A percentile compares a stretch with the other conserved stretches of the same genome.
These are phyloP conservation scores for Leccinum variicolor DNA, from an alignment of 768 basidiomycete species.

Conservation along the genomic window DNA sequence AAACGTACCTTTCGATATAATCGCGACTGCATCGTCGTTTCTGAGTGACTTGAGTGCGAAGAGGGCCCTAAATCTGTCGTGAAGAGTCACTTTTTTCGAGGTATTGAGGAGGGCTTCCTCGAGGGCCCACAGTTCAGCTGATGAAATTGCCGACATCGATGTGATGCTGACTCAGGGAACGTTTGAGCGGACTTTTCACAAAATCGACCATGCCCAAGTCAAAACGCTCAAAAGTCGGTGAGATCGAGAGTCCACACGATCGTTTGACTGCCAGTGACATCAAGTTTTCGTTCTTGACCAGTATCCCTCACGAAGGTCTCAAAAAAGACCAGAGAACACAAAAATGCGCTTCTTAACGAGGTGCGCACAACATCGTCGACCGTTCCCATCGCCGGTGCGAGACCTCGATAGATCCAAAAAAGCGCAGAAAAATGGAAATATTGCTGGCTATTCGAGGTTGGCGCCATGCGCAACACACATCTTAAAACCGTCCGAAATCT, in stretches of 20 bases:
- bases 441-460: slow-evolving; percentile 94
- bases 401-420: slow-evolving; percentile 65
- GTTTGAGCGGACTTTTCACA: slow-evolving; percentile 48
- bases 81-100: slow-evolving; percentile 68
- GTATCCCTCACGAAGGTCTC: slow-evolving; percentile 93
- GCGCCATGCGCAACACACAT: slow-evolving; percentile 92
- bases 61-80: slow-evolving; percentile 84
- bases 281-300: slow-evolving; percentile 31
- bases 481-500: slow-evolving; percentile 89
- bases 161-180: slow-evolving; percentile 18
- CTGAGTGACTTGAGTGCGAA: slow-evolving; percentile 89
- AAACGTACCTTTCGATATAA: slow-evolving; percentile 76
- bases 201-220: slow-evolving; percentile 73
- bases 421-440: slow-evolving; percentile 89
- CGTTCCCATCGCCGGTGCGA: slow-evolving; percentile 3
- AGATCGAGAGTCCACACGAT: slow-evolving; percentile 29
- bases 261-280: slow-evolving; percentile 1
- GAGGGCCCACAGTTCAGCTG: slow-evolving; percentile 61
- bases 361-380: slow-evolving; percentile 38
- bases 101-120: slow-evolving; percentile 77
- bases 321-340: slow-evolving; percentile 91
- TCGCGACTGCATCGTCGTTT: slow-evolving; percentile 71
- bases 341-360: slow-evolving; percentile 77
- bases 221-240: slow-evolving; percentile 85
- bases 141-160: slow-evolving; percentile 35